Conservation (phyloP, 176 grass and related monocot genomes). For the Alopecurus myosuroides region DNA sequence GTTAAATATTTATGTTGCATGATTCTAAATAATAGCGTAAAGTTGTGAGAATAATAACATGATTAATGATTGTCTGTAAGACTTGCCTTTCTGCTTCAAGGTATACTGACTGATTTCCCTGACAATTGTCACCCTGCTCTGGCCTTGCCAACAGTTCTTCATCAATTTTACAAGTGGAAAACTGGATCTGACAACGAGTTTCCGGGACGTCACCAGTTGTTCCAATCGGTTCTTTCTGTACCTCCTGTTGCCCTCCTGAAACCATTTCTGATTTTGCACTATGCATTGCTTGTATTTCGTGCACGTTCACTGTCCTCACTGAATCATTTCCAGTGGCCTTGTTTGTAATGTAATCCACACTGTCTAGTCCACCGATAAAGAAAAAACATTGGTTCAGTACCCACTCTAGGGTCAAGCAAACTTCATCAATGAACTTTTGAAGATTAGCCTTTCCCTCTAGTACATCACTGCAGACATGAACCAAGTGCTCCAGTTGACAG, state of each 20-base stretch:
- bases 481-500: constrained; percentile 26
- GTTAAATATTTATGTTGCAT: background rate
- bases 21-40: background rate
- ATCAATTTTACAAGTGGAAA: constrained; percentile 6
- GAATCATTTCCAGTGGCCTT: constrained; percentile 27
- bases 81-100: constrained; percentile 33
- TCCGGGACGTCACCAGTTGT: background rate
- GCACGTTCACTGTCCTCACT: constrained; percentile 2
- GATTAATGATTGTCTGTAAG: background rate
- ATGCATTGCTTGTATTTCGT: background rate
- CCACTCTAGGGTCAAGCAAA: constrained; percentile 42
- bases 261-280: background rate
- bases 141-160: background rate
- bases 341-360: constrained; percentile 22
- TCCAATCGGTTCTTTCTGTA: background rate
- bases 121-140: background rate
- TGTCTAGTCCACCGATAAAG: constrained; percentile 24
- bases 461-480: constrained; percentile 36
- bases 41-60: background rate
- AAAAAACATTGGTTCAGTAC: constrained; percentile 36
- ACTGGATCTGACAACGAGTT: constrained; percentile 2
- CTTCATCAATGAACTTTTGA: constrained; percentile 25
- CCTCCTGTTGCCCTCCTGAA: background rate
- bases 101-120: constrained; percentile 9
- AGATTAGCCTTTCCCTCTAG: constrained; percentile 38